Base-by-base conservation (phyloP, 2,329 filamentous ascomycete species). In the Diaporthe humulicola region DNA sequence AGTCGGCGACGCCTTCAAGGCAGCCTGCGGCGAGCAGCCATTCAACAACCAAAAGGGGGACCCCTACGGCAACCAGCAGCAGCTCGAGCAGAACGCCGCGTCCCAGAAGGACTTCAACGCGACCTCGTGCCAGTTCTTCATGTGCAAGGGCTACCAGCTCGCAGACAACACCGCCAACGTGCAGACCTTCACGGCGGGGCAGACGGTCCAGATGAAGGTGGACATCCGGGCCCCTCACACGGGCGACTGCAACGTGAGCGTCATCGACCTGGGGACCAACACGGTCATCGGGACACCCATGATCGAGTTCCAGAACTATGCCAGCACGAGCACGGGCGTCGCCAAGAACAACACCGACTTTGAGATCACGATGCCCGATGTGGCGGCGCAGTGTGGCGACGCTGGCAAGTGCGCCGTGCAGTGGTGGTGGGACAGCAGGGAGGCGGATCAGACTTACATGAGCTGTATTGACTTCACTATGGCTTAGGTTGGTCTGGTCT, bases 171-270 rank as follows among this genome's bases (percentile, higher is more conserved):
- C 71, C 19, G 81, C 78, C 76, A 80, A 82, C 76, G 83, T 85
- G 72, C 82, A 85, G 79, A 58, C 70, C 36, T 85, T 83, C 79
- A 78, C 78, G n/a, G 77, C 85, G 5, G 87, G 87, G n/a, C 80
- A 88, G 78, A 80, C 77, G 3, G 82, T 88, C 70, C 79, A 83
- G 78, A 81, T 88, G 69, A 81, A 81, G 48, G 83, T 88, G 50
- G 83, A 81, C 42, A 86, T 89, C 70, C 82, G 84, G 33, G 86
- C 87, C 74, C 85, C 87, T 5, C 87, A 89, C 80, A 82, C 80
- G 69, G 87, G 87, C 75, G 80, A 83, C 70, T 86, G 86, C 77
- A 88, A 89, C 76, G 87, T 88, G 72, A 86, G 84, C 56, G 81
- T 88, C 70, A 86, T 88, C 74, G 85, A 88, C 74, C 86, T 86